A percentile compares a stretch with the other conserved stretches of the same genome.
Conservation (phyloP, 2,329 filamentous ascomycete genomes). For the Trichoderma asperellum region DNA sequence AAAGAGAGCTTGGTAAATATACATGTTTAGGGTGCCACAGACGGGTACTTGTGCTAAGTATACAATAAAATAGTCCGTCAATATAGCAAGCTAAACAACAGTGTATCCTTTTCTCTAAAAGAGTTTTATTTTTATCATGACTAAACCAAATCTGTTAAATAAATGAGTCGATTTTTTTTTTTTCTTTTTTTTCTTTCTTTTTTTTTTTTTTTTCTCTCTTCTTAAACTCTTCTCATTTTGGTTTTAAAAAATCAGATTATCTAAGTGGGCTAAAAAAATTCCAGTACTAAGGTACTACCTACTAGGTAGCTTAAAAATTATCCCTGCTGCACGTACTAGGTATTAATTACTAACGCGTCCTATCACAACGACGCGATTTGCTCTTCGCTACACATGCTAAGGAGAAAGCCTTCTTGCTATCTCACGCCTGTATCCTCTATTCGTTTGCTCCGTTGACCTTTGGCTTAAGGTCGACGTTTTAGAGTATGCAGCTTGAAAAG, state of each 20-base stretch:
- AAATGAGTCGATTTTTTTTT: too few relatives aligned
- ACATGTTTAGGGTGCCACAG: neutral
- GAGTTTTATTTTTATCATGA: too few relatives aligned
- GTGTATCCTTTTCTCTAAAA: too few relatives aligned
- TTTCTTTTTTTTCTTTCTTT: too few relatives aligned
- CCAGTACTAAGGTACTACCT: neutral
- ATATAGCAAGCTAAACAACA: neutral
- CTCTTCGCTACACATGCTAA: neutral
- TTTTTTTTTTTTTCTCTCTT: neutral
- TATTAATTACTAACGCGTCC: slow-evolving; percentile 2
- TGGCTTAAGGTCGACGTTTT: neutral
- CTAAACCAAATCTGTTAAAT: too few relatives aligned
- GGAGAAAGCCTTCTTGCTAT: neutral
- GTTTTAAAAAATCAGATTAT: neutral
- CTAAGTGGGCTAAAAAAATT: neutral
- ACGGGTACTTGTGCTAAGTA: neutral
- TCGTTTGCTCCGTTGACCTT: neutral
- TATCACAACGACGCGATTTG: slow-evolving; percentile 4
- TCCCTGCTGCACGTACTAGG: neutral
- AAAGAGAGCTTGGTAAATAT: neutral
- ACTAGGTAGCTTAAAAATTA: slow-evolving; percentile 5
- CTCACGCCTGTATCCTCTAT: neutral
- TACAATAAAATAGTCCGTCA: neutral
- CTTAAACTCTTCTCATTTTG: neutral
- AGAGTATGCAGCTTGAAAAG: neutral